Evolutionary conservation across 208 protist genomes (phyloP).

Genomic region (Borovskyia barvae): DNA sequence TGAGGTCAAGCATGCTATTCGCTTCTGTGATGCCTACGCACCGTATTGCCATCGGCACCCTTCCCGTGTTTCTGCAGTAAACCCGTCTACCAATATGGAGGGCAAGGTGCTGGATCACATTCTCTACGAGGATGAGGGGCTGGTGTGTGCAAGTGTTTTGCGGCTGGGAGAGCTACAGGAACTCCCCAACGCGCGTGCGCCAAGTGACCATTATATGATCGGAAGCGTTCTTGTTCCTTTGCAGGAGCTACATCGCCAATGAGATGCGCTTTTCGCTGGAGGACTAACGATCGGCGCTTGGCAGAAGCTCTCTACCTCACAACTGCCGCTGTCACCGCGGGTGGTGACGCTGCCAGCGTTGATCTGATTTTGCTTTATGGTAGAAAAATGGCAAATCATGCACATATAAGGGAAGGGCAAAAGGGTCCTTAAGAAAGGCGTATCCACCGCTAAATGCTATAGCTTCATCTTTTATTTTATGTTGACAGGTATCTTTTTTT

Average conservation of each 20-base stretch:
- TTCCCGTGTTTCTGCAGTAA: constrained; percentile 58
- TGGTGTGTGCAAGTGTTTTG: constrained; percentile 59
- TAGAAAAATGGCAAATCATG: background rate
- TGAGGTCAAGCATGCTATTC: constrained; percentile 38
- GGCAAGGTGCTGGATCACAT: constrained; percentile 89
- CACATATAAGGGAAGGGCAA: too few species aligned
- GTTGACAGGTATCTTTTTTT: too few species aligned
- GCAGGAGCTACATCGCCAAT: constrained; percentile 14
- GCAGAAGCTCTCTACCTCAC: background rate
- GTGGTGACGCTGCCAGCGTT: too few species aligned
- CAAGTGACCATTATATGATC: constrained; percentile 86
- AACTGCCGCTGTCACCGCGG: too few species aligned
- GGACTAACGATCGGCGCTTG: background rate
- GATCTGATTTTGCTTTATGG: too few species aligned
- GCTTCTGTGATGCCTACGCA: constrained; percentile 65
- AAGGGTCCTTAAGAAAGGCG: too few species aligned
- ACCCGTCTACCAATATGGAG: constrained; percentile 70
- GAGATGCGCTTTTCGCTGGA: background rate
- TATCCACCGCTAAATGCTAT: too few species aligned
- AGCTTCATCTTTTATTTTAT: too few species aligned
- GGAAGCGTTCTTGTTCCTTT: constrained; percentile 56
- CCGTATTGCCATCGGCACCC: constrained; percentile 63
- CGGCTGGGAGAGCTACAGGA: constrained; percentile 44
- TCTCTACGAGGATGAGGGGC: constrained; percentile 50
- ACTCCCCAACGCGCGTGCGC: constrained; percentile 53